phyloP scores from a whole-genome alignment of 352 stramenopile species.

The Thraustotheca clavata region DNA sequence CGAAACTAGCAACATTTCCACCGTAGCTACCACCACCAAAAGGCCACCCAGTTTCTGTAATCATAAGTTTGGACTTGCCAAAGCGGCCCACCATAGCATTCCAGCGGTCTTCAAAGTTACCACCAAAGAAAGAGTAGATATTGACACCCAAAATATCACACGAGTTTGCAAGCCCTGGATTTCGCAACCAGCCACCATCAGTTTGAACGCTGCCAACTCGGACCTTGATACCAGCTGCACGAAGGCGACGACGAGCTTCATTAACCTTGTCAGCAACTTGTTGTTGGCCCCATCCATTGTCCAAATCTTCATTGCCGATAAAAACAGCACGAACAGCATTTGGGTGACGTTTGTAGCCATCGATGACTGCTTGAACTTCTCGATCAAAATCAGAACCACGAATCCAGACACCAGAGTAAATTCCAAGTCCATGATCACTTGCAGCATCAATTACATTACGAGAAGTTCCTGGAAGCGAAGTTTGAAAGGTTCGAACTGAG shows the following conservation, averaged over 20 bases:
- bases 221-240: constrained; percentile 24
- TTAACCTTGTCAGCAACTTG: constrained; percentile 37
- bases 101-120: constrained; percentile 31
- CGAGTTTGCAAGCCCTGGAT: constrained; percentile 25
- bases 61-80: constrained; percentile 22
- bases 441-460: constrained; percentile 43
- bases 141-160: constrained; percentile 34
- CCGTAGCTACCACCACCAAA: constrained; percentile 19
- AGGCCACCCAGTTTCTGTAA: constrained; percentile 32
- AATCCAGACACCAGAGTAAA: constrained; percentile 28
- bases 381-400: constrained; percentile 25
- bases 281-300: constrained; percentile 31
- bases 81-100: constrained; percentile 33
- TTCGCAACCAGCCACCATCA: constrained; percentile 32
- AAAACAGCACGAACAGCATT: constrained; percentile 40
- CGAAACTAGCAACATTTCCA: constrained; percentile 7
- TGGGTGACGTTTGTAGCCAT: constrained; percentile 33
- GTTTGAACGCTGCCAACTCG: constrained; percentile 48
- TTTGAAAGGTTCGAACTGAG: constrained; percentile 61
- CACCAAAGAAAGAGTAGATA: constrained; percentile 40
- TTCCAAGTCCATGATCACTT: constrained; percentile 32
- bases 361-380: constrained; percentile 33
- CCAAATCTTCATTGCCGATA: constrained; percentile 69
- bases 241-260: constrained; percentile 26
- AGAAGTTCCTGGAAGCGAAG: constrained; percentile 31